Percentiles rank a stretch among this genome's conserved stretches.
These are phyloP conservation scores for Phialophora verrucosa DNA, from an alignment of 2,329 filamentous ascomycete genomes.

Conservation along the genomic window DNA sequence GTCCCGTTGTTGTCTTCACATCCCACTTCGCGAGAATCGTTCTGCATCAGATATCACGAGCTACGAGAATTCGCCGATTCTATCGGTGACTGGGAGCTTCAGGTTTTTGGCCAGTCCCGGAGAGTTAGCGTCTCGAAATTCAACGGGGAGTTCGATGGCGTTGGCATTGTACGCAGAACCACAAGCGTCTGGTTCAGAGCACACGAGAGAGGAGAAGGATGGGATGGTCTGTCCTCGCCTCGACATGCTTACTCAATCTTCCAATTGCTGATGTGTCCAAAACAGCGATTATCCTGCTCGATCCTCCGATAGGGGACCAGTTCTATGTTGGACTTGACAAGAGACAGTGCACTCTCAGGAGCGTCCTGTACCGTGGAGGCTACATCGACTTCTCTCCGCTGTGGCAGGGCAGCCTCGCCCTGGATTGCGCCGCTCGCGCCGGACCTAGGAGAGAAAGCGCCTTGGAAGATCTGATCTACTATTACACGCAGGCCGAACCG, in stretches of 20 bases:
- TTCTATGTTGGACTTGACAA: conserved; percentile 9
- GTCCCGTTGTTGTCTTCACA: conserved; percentile 7
- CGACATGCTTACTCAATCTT: background rate
- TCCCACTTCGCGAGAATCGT: conserved; percentile 9
- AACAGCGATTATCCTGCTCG: conserved; percentile 14
- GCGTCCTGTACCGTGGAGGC: conserved; percentile 13
- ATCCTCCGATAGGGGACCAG: conserved; percentile 14
- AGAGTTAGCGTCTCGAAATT: conserved; percentile 11
- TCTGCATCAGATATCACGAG: conserved; percentile 12
- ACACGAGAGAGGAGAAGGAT: background rate
- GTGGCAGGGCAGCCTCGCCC: background rate
- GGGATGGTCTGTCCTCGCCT: conserved; percentile 10
- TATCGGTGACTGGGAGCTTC: conserved; percentile 10
- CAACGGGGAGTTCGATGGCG: conserved; percentile 11
- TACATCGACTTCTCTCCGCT: conserved; percentile 15
- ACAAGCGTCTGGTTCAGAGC: conserved; percentile 7
- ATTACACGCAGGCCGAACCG: background rate
- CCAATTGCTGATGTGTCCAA: background rate
- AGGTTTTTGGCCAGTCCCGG: background rate
- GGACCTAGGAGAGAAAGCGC: conserved; percentile 4
- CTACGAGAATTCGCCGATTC: conserved; percentile 1
- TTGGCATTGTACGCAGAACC: conserved; percentile 7
- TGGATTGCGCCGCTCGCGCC: background rate
- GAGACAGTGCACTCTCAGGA: conserved; percentile 1
- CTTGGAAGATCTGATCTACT: conserved; percentile 11